These are phyloP conservation scores for Vitis hybrid DNA, from an alignment of 177 flowering plant species.

Conservation along the genomic window DNA sequence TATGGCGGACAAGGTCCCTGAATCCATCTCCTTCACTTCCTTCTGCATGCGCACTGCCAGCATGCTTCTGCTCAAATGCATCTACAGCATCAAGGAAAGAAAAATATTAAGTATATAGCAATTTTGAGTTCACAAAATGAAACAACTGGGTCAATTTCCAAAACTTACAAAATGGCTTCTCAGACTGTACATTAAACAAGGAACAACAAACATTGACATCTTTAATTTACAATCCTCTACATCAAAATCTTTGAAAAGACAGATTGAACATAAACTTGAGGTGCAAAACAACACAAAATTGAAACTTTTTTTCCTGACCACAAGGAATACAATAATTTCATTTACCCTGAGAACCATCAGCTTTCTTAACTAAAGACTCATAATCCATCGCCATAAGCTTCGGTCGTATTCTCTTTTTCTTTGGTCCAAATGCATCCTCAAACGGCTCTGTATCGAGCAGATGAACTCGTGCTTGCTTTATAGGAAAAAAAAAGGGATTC, in stretches of 20 bases:
- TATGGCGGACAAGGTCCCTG: constrained; percentile 88
- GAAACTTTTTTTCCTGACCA: not conserved
- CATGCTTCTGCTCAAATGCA: constrained; percentile 70
- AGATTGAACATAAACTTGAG: not conserved
- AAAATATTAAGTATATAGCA: not conserved
- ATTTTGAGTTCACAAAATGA: not conserved
- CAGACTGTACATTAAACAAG: not conserved
- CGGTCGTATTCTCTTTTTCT: constrained; percentile 86
- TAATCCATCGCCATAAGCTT: constrained; percentile 79
- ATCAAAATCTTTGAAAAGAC: too few relatives aligned
- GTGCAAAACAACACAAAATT: not conserved
- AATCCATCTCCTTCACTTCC: constrained; percentile 78
- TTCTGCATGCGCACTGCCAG: constrained; percentile 34
- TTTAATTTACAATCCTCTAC: too few relatives aligned
- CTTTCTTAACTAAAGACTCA: constrained; percentile 75
- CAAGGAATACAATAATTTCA: not conserved
- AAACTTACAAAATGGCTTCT: not conserved
- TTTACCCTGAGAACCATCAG: constrained; percentile 77
- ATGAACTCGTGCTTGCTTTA: constrained; percentile 89
- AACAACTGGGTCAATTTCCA: not conserved
- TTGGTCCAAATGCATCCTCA: constrained; percentile 84
- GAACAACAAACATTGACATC: not conserved
- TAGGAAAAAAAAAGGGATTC: constrained; percentile 1
- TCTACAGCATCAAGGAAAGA: constrained; percentile 33
- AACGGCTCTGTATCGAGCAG: constrained; percentile 88